Conservation (phyloP, 352 stramenopile genomes). For the Plasmopara muralis region DNA sequence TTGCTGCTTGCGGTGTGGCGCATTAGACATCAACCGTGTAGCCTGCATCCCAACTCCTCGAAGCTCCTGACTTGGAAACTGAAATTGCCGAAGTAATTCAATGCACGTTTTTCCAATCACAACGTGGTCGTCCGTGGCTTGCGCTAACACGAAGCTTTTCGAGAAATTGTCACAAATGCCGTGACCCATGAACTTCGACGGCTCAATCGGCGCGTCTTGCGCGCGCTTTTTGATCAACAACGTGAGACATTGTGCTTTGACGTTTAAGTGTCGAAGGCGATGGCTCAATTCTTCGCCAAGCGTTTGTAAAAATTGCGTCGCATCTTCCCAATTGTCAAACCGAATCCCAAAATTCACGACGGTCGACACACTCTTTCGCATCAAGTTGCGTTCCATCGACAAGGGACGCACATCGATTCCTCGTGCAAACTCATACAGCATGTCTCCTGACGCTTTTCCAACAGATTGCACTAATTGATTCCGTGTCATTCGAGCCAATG, state of each 20-base stretch:
- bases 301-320: slow-evolving; percentile 76
- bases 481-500: slow-evolving; percentile 54
- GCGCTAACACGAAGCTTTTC: slow-evolving; percentile 51
- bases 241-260: slow-evolving; percentile 62
- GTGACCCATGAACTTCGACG: slow-evolving; percentile 84
- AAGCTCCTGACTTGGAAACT: slow-evolving; percentile 53
- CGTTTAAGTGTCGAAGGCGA: slow-evolving; percentile 52
- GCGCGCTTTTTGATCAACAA: slow-evolving; percentile 80
- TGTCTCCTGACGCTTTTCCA: slow-evolving; percentile 62
- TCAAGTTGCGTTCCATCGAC: slow-evolving; percentile 61
- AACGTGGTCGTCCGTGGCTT: slow-evolving; percentile 48
- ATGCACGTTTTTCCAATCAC: slow-evolving; percentile 48
- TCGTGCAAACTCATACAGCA: slow-evolving; percentile 67
- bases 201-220: slow-evolving; percentile 57
- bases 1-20: slow-evolving; percentile 9
- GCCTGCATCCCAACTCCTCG: slow-evolving; percentile 72
- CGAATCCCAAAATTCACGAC: slow-evolving; percentile 92
- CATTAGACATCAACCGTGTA: slow-evolving; percentile 50
- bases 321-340: slow-evolving; percentile 68
- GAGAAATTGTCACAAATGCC: slow-evolving; percentile 84
- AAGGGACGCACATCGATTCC: slow-evolving; percentile 68
- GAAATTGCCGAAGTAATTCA: slow-evolving; percentile 53
- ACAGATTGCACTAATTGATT: slow-evolving; percentile 49
- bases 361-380: slow-evolving; percentile 85
- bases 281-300: slow-evolving; percentile 66